phyloP scores from a whole-genome alignment of 31 red algal species.

The Porphyra umbilicalis region DNA sequence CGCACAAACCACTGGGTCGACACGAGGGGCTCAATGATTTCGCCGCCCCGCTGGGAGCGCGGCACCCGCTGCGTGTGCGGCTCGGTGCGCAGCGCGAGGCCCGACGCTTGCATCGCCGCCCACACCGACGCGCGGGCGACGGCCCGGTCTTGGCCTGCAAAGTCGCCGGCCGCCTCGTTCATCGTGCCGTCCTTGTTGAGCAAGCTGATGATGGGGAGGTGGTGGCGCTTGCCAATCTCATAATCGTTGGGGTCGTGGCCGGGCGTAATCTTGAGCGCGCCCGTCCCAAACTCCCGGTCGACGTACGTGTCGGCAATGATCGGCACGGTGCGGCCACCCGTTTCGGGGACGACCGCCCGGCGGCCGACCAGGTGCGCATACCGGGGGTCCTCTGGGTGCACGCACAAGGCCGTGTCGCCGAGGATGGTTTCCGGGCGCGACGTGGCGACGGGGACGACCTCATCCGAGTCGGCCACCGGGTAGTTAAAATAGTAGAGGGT shows the following conservation, averaged over 20 bases:
- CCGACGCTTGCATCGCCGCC: slow-evolving; percentile 51
- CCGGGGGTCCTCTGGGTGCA: slow-evolving; percentile 85
- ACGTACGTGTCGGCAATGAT: slow-evolving; percentile 87
- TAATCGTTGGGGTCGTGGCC: slow-evolving; percentile 91
- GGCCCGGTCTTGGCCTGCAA: slow-evolving; percentile 75
- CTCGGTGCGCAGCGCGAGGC: slow-evolving; percentile 64
- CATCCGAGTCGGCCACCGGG: slow-evolving; percentile 35
- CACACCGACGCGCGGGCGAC: slow-evolving; percentile 70
- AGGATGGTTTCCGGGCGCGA: slow-evolving; percentile 94
- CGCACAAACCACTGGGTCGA: slow-evolving; percentile 97
- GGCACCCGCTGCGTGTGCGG: slow-evolving; percentile 76
- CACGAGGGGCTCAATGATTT: slow-evolving; percentile 94
- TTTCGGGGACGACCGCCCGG: slow-evolving; percentile 53
- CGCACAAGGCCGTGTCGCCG: slow-evolving; percentile 85
- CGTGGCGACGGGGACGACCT: slow-evolving; percentile 83
- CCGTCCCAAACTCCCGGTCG: slow-evolving; percentile 94
- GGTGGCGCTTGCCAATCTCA: slow-evolving; percentile 81
- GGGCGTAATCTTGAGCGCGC: slow-evolving; percentile 96
- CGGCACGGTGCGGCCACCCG: slow-evolving; percentile 50
- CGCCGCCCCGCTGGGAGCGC: slow-evolving; percentile 85
- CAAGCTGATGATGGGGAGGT: slow-evolving; percentile 71
- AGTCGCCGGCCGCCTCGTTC: slow-evolving; percentile 51
- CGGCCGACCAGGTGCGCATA: slow-evolving; percentile 54
- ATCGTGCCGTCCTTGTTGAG: slow-evolving; percentile 90
- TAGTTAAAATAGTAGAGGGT: slow-evolving; percentile 95